Evolutionary conservation across 1,284 basidiomycete genomes (phyloP).

Genomic region (Apiotrichum veenhuisii): DNA sequence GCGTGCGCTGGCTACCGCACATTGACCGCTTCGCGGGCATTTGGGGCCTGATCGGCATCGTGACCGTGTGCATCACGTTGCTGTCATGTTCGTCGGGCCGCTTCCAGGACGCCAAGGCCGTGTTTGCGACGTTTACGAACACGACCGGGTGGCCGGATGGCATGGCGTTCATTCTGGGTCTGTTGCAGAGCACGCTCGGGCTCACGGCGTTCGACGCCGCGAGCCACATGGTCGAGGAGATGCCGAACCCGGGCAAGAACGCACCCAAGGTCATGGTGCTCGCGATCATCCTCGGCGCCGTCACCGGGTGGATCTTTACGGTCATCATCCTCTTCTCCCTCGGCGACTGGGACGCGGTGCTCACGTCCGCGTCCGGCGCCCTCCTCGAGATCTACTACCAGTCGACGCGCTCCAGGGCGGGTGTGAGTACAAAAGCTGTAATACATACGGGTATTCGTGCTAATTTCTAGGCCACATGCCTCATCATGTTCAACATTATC

Average conservation of each 20-base stretch:
- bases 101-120: slow-evolving; percentile 41
- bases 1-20: slow-evolving; percentile 9
- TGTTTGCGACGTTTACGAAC: slow-evolving; percentile 44
- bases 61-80: slow-evolving; percentile 35
- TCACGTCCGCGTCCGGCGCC: not conserved
- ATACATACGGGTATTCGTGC: slow-evolving; percentile 13
- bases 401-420: slow-evolving; percentile 25
- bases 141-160: slow-evolving; percentile 15
- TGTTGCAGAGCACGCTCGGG: slow-evolving; percentile 35
- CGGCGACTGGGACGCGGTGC: not conserved
- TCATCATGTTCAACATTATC: slow-evolving; percentile 22
- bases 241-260: slow-evolving; percentile 33
- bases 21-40: slow-evolving; percentile 29
- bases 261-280: slow-evolving; percentile 42
- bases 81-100: slow-evolving; percentile 9
- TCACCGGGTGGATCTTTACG: slow-evolving; percentile 30
- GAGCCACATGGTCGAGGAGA: slow-evolving; percentile 46
- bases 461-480: slow-evolving; percentile 10
- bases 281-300: slow-evolving; percentile 29
- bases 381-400: slow-evolving; percentile 18
- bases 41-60: slow-evolving; percentile 36
- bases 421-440: not conserved
- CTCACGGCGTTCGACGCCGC: slow-evolving; percentile 25
- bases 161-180: slow-evolving; percentile 46
- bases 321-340: slow-evolving; percentile 29